These are phyloP conservation scores for Jimgerdemannia flammicorona DNA, from an alignment of 192 early-diverging fungal genomes.

Conservation along the genomic window DNA sequence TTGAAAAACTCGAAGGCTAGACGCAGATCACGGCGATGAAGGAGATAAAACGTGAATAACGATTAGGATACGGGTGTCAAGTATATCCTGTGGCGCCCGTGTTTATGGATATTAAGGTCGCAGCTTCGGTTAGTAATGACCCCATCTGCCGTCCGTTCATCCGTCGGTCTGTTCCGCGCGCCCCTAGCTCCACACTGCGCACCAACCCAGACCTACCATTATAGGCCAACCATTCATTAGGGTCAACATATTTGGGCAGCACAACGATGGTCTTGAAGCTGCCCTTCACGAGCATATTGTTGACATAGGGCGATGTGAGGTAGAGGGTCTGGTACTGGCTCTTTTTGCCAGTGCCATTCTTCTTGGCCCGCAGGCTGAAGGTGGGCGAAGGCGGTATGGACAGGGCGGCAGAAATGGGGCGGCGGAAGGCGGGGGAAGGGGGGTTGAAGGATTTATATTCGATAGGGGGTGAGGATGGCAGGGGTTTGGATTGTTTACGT, in stretches of 20 bases:
- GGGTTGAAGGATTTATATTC: too few relatives aligned
- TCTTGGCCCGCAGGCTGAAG: conserved; percentile 22
- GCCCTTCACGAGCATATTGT: conserved; percentile 85
- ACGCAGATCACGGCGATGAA: too few relatives aligned
- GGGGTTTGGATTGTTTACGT: too few relatives aligned
- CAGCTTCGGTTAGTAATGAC: background rate
- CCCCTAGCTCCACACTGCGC: too few relatives aligned
- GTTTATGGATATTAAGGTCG: background rate
- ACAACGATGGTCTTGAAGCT: conserved; percentile 88
- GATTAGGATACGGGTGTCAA: too few relatives aligned
- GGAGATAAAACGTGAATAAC: too few relatives aligned
- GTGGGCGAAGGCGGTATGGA: conserved; percentile 23
- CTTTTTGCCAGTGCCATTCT: conserved; percentile 19
- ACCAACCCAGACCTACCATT: conserved; percentile 49
- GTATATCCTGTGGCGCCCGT: background rate
- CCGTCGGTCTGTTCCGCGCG: too few relatives aligned
- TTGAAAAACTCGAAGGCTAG: conserved; percentile 91
- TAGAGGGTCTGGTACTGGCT: conserved; percentile 36
- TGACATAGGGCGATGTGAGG: conserved; percentile 64
- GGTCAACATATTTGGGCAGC: conserved; percentile 87
- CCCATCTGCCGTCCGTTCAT: too few relatives aligned
- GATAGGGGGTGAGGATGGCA: too few relatives aligned
- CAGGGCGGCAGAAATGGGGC: background rate
- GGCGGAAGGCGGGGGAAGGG: background rate
- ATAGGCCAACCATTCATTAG: conserved; percentile 90